A percentile compares a stretch with the other conserved stretches of the same genome.
phyloP scores from a whole-genome alignment of 768 basidiomycete species.

The Boletus bicolor region DNA sequence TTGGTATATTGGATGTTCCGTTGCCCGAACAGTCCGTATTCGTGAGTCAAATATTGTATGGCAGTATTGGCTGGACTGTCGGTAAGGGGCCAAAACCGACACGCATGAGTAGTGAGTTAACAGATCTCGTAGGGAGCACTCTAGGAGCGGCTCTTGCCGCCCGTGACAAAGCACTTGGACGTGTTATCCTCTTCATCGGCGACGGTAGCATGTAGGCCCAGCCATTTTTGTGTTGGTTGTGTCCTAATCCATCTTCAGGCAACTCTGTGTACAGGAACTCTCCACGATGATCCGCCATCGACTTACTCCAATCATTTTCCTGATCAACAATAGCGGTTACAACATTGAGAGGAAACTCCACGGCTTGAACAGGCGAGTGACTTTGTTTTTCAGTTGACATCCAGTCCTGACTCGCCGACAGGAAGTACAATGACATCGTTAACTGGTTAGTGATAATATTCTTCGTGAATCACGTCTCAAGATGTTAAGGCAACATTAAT shows the following conservation, averaged over 20 bases:
- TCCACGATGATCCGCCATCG: slow-evolving; percentile 76
- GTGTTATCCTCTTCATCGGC: slow-evolving; percentile 83
- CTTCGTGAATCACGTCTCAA: not conserved
- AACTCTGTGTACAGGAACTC: slow-evolving; percentile 78
- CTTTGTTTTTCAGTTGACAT: not conserved
- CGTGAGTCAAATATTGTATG: slow-evolving; percentile 82
- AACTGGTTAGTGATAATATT: slow-evolving; percentile 49
- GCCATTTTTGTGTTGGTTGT: not conserved
- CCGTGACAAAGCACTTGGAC: slow-evolving; percentile 52
- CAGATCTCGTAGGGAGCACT: slow-evolving; percentile 43
- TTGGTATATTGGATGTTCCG: slow-evolving; percentile 80
- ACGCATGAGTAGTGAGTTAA: not conserved
- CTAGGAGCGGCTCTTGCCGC: slow-evolving; percentile 83
- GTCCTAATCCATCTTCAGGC: slow-evolving; percentile 39
- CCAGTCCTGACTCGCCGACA: slow-evolving; percentile 19
- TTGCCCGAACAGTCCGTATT: slow-evolving; percentile 68
- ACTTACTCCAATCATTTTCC: slow-evolving; percentile 79
- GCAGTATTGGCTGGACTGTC: slow-evolving; percentile 88
- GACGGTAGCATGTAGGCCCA: slow-evolving; percentile 71
- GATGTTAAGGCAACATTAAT: not conserved
- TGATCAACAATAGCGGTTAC: slow-evolving; percentile 80
- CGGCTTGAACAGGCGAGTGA: slow-evolving; percentile 49
- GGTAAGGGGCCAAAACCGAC: slow-evolving; percentile 40
- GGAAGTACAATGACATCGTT: slow-evolving; percentile 84
- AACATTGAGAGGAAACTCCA: slow-evolving; percentile 83